These are phyloP conservation scores for Chlamydomonas incerta DNA, from an alignment of 139 green algal genomes.

Conservation along the genomic window DNA sequence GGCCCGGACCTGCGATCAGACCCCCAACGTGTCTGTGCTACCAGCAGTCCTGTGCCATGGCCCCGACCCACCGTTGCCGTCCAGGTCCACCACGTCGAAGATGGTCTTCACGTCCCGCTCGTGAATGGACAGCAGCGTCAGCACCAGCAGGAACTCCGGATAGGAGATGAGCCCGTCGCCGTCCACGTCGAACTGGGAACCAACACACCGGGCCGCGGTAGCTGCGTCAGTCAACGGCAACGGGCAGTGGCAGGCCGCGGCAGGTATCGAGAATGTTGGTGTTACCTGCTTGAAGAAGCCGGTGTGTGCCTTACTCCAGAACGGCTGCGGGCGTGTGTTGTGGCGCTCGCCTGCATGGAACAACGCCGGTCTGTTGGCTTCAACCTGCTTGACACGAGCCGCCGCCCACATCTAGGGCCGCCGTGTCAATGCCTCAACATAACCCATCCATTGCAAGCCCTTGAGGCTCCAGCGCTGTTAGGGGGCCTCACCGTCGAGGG, in stretches of 20 bases:
- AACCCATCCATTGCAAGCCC: too few species aligned
- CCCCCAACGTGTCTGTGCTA: too few species aligned
- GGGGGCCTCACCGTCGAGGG: conserved; percentile 65
- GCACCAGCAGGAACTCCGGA: conserved; percentile 84
- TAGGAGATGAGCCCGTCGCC: conserved; percentile 75
- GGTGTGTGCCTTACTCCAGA: conserved; percentile 14
- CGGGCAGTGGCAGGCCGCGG: background rate
- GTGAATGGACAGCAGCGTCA: conserved; percentile 76
- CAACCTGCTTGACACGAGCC: too few species aligned
- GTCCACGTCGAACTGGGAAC: conserved; percentile 75
- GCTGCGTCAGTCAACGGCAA: too few species aligned
- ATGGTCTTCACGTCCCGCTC: conserved; percentile 64
- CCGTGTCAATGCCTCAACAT: too few species aligned
- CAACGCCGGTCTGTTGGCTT: too few species aligned
- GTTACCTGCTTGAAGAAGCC: conserved; percentile 18
- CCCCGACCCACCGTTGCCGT: conserved; percentile 55
- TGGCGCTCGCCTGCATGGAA: conserved; percentile 19
- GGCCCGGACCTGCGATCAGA: too few species aligned
- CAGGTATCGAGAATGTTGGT: too few species aligned
- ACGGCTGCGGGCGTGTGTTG: background rate
- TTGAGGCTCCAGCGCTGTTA: background rate
- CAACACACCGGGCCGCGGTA: too few species aligned
- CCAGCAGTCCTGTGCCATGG: too few species aligned
- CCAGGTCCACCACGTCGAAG: conserved; percentile 80
- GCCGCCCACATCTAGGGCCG: too few species aligned